Conservation (phyloP, 148 eudicot species). For the Rhododendron simsii region DNA sequence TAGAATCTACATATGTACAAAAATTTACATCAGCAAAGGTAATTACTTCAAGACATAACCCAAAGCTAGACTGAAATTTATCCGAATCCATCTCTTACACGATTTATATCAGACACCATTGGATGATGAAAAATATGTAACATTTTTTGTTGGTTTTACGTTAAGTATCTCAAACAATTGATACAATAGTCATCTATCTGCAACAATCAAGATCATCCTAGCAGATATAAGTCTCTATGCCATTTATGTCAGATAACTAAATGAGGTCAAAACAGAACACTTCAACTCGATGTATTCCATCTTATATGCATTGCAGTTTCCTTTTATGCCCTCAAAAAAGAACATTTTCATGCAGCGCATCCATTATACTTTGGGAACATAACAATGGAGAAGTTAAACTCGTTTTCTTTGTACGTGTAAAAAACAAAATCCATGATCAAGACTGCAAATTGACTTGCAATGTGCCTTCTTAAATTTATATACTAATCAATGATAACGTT, state of each 20-base stretch:
- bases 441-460: not conserved
- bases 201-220: not conserved
- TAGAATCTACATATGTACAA: constrained; percentile 59
- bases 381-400: not conserved
- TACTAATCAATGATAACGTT: not conserved
- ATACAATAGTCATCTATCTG: not conserved
- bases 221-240: not conserved
- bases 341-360: not conserved
- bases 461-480: not conserved
- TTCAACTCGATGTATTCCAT: not conserved
- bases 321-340: not conserved
- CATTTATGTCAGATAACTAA: not conserved
- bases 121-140: not conserved
- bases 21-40: constrained; percentile 2
- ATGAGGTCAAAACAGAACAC: not conserved
- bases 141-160: not conserved
- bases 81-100: not conserved
- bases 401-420: not conserved
- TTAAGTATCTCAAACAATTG: not conserved
- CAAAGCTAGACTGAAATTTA: not conserved
- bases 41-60: not conserved
- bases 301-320: not conserved
- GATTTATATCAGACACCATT: not conserved
- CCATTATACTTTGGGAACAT: not conserved
- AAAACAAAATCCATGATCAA: not conserved